These are phyloP conservation scores for Cryptosporidium bovis DNA, from an alignment of 169 alveolate genomes.

Conservation along the genomic window DNA sequence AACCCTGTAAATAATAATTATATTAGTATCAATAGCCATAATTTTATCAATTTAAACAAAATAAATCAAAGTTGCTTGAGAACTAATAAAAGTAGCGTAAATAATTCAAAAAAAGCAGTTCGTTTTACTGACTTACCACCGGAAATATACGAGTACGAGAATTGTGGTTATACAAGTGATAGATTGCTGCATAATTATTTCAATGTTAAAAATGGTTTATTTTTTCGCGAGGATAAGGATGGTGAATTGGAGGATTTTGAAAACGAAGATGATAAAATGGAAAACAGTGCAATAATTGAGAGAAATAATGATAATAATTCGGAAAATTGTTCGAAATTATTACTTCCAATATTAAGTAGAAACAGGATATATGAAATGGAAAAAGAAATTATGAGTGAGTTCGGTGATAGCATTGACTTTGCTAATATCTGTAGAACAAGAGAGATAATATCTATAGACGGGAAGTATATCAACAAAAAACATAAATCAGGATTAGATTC, in stretches of 20 bases:
- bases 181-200: neutral
- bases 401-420: neutral
- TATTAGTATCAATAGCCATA: too few relatives aligned
- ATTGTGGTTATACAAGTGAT: neutral
- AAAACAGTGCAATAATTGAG: too few relatives aligned
- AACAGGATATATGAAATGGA: constrained; percentile 2
- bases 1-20: too few relatives aligned
- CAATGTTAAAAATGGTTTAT: neutral
- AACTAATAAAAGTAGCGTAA: too few relatives aligned
- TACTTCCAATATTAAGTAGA: constrained; percentile 33
- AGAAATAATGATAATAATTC: neutral
- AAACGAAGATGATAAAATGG: too few relatives aligned
- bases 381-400: neutral
- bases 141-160: constrained; percentile 32
- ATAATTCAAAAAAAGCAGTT: constrained; percentile 2
- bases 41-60: too few relatives aligned
- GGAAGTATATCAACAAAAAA: constrained; percentile 33
- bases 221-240: neutral
- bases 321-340: neutral
- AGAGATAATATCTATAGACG: constrained; percentile 31
- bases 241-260: neutral
- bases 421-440: neutral
- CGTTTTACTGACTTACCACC: constrained; percentile 35
- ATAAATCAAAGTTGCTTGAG: too few relatives aligned
- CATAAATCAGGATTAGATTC: neutral